Conservation (phyloP, 768 basidiomycete species). For the Panellus pusillus region DNA sequence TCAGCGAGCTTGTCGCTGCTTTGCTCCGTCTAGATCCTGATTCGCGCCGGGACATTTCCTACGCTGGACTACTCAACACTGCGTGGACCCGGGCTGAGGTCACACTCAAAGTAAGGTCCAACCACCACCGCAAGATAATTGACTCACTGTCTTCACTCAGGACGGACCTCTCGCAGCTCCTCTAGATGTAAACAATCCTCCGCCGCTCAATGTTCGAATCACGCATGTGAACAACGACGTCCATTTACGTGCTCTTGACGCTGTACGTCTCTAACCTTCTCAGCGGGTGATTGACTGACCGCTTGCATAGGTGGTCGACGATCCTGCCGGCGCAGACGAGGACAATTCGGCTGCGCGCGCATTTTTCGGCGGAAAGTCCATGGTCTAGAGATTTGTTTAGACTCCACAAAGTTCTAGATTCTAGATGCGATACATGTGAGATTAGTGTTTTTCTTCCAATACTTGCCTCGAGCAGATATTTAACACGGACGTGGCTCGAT, state of each 20-base stretch:
- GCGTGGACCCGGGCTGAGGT: conserved; percentile 68
- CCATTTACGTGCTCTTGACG: conserved; percentile 29
- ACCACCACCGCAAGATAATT: neutral
- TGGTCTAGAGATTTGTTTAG: conserved; percentile 5
- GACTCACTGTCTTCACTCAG: conserved; percentile 16
- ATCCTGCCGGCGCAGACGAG: conserved; percentile 24
- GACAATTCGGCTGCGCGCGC: conserved; percentile 32
- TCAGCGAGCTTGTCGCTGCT: conserved; percentile 58
- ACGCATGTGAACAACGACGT: conserved; percentile 37
- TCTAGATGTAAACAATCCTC: conserved; percentile 26
- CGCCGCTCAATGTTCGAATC: conserved; percentile 34
- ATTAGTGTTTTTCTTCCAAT: too few relatives aligned
- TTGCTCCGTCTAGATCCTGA: conserved; percentile 52
- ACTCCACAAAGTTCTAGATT: neutral
- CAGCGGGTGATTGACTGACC: neutral
- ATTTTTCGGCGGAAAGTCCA: conserved; percentile 34
- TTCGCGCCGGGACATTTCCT: conserved; percentile 36
- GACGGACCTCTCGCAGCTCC: conserved; percentile 25
- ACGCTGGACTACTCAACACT: conserved; percentile 61
- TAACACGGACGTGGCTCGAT: too few relatives aligned
- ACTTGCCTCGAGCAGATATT: too few relatives aligned
- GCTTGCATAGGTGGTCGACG: conserved; percentile 13
- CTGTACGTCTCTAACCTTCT: conserved; percentile 23
- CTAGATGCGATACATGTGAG: neutral
- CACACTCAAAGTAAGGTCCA: conserved; percentile 40